These are phyloP conservation scores for Alternaria ethzedia DNA, from an alignment of 2,329 filamentous ascomycete genomes.

Conservation along the genomic window DNA sequence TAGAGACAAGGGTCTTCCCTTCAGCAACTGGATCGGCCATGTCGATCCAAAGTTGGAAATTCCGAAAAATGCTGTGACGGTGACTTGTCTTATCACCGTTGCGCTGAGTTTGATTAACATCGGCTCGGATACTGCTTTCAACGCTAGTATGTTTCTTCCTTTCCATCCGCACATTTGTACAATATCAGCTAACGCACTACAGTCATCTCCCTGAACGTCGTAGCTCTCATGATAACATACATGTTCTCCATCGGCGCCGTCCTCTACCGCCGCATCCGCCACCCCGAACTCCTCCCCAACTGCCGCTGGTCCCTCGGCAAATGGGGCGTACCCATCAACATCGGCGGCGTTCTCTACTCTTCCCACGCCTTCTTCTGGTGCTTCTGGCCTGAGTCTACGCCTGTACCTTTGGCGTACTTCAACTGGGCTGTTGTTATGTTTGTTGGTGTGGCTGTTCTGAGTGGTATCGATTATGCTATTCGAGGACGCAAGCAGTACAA, in stretches of 20 bases:
- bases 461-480: constrained; percentile 37
- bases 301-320: constrained; percentile 50
- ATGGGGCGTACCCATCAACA: constrained; percentile 49
- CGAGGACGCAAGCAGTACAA: constrained; percentile 43
- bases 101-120: constrained; percentile 44
- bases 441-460: constrained; percentile 32
- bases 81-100: constrained; percentile 38
- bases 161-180: neutral
- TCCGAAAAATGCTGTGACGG: constrained; percentile 41
- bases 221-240: constrained; percentile 51
- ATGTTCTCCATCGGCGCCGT: constrained; percentile 51
- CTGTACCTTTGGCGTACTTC: constrained; percentile 33
- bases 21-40: constrained; percentile 35
- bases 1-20: constrained; percentile 44
- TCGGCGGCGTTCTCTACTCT: constrained; percentile 45
- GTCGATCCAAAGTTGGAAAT: constrained; percentile 36
- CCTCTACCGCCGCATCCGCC: constrained; percentile 47
- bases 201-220: constrained; percentile 50
- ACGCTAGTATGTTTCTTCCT: constrained; percentile 30
- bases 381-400: constrained; percentile 48
- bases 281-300: constrained; percentile 46
- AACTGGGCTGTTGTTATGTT: constrained; percentile 50
- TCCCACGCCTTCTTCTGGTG: constrained; percentile 51
- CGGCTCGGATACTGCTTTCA: constrained; percentile 44
- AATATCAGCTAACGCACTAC: neutral